Base-by-base conservation (phyloP, 768 basidiomycete species). In the Phlegmacium glaucopus region DNA sequence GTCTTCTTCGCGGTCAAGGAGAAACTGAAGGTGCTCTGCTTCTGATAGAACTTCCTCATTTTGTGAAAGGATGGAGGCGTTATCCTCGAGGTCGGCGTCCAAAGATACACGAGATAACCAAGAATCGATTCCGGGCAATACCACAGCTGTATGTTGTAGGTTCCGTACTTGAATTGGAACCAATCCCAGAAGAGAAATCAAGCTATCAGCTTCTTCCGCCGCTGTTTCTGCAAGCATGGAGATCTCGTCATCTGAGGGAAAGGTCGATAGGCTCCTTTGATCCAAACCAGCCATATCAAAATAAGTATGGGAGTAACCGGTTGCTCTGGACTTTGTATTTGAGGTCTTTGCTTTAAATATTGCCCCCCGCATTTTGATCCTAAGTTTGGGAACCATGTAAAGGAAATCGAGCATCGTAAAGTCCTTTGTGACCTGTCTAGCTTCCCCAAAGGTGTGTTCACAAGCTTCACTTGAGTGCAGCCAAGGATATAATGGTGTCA, bases 391-490 rank as follows among this genome's bases (percentile, higher is more conserved):
- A 22, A 60, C 38, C 57, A 69, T 63, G 25, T 61, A 50, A 3
- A 53, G 16, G 43, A 66, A 60, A 42, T 71, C 64, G 9, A 61
- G 52, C 16, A 50, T 40, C 4, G 68, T 70, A 48, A 71, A 72
- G 40, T 74, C 69, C 17, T 62, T 60, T 39, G 69, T 40, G 6
- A 68, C 51, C 16, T 60, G 44, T 0, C 67, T 58, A 16, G 50
- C 35, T 17, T 50, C 38, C 0, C 67, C 70, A 50, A 69, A 72
- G 10, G 62, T 47, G 48, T 73, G 71, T 42, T 72, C 68, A 39
- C 57, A 58, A 4, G 56, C 49, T 42, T 70, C 64, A 1, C 56
- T 69, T 1, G 54, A 61, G 22, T 57, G 44, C 1, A 66, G 42
- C 67, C 70, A 72, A 0, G 63, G 63, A 4, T 70, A 45, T 4